Evolutionary conservation across 2,329 filamentous ascomycete genomes (phyloP), one percentile per base, ranked within the genome.

Genomic region (Hymenoscyphus infarciens): DNA sequence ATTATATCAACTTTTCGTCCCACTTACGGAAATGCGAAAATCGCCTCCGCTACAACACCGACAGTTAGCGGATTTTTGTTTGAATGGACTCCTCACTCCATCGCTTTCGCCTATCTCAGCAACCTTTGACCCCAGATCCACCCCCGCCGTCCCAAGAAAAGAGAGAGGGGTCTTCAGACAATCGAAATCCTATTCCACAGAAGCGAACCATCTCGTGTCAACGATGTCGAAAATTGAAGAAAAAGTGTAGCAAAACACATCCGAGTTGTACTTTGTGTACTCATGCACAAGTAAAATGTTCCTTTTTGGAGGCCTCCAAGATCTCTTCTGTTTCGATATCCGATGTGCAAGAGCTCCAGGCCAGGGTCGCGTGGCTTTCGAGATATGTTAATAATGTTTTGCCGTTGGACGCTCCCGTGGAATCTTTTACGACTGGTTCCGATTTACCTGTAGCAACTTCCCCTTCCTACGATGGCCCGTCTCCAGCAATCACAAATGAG

Each of bases 61-160:
- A 55, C 53, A 55, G 13, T 55, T 27, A 55, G 53, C 33, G 53
- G 53, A 55, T 55, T 10, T 33, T 55, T 33, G 16, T 31, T 31
- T 55, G 53, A 29, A 55, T 55, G 27, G 29, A 55, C 15, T 31
- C 27, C 29, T 55, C 53, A 55, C 11, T 55, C 25, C 27, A 55
- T 33, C 53, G 53, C 16, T 55, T 55, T 33, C 53, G 53, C 25
- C 15, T 55, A 55, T 55, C 53, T 29, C 53, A 55, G 53, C 53
- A 55, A 33, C n/a, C 45, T 52, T 55, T 55, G 25, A 29, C 53
- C 25, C 53, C 53, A 33, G 53, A 55, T 33, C 15, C 27, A 33
- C 25, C 53, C 29, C 27, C 53, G 27, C 53, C 27, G 15, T 31
- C 25, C 29, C 29, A 55, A 16, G 53, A 27, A 33, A 29, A 29